Base-by-base conservation (phyloP, 163 green algal species). In the Chlorella variabilis region DNA sequence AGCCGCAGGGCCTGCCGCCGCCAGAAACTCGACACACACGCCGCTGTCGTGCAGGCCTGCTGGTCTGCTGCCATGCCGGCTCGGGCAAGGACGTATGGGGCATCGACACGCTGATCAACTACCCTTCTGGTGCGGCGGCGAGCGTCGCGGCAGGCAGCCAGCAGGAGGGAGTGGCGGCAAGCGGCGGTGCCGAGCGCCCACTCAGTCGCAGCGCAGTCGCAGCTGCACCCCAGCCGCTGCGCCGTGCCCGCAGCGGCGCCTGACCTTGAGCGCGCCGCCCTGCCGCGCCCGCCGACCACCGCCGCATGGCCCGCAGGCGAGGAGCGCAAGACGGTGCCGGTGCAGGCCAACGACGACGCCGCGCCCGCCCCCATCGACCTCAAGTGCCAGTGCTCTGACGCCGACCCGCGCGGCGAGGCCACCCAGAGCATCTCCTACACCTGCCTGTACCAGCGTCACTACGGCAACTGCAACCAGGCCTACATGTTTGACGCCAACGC, bases 401-500 rank as follows among this genome's bases (percentile, higher is more conserved):
- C 77, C 27, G 85, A 85, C 34, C 85, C 85, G 0, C 76, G 85
- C 17, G 31, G 39, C 3, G 56, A 77, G 20, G 49, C 29, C 31
- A 56, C 39, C 61, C 54, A 74, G 51, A n/a, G n/a, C 7, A 61
- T 85, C 31, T 51, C 36, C 25, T 59, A 38, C 23, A 73, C 36
- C 31, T 89, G 85, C 77, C 82, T 80, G 39, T 75, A 78, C 29
- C 79, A 86, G 69, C 48, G 66, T 17, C 23, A 67, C 8, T 86
- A 67, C 17, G 71, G 62, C 20, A 86, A 86, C 56, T 89, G 85
- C 48, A 39, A 81, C 9, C 36, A 77, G 34, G 48, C 63, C 1
- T 84, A 84, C 81, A 85, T 89, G 45, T 87, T 87, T 75, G 77
- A 82, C 56, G 83, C 75, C 58, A 78, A 85, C 21, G 76, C 76